These are phyloP conservation scores for Bothriochloa decipiens DNA, from an alignment of 176 grass and related monocot genomes.

Conservation along the genomic window DNA sequence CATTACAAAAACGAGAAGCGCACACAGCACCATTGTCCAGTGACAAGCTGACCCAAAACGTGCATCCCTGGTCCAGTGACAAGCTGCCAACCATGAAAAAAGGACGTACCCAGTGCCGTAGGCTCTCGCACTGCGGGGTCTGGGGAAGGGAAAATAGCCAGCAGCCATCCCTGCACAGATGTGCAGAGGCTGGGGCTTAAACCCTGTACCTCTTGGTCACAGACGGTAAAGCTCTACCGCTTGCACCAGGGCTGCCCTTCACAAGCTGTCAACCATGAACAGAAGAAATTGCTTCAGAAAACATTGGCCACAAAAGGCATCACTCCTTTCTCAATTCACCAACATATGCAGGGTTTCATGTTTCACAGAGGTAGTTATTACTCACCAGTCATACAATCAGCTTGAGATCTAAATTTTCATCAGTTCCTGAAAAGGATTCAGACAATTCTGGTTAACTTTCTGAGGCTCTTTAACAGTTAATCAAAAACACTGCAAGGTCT, in stretches of 20 bases:
- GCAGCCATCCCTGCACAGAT: too few species aligned
- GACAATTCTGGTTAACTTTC: not conserved
- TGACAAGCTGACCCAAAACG: conserved; percentile 3
- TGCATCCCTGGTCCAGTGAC: conserved; percentile 1
- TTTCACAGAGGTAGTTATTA: not conserved
- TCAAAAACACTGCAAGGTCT: not conserved
- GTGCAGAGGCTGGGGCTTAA: too few species aligned
- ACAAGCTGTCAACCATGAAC: too few species aligned
- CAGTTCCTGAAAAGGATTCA: conserved; percentile 50
- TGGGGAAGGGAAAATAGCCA: too few species aligned
- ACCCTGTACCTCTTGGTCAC: too few species aligned
- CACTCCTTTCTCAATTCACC: not conserved
- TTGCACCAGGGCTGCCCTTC: too few species aligned
- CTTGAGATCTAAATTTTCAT: conserved; percentile 52
- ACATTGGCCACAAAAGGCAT: not conserved
- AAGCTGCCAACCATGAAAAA: too few species aligned
- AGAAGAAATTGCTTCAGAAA: conserved; percentile 15
- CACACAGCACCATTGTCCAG: conserved; percentile 22
- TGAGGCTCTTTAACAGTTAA: not conserved
- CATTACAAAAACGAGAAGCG: conserved; percentile 42
- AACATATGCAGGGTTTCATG: not conserved
- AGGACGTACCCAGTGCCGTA: too few species aligned
- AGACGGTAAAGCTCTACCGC: too few species aligned
- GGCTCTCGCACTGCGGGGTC: too few species aligned
- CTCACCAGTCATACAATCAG: conserved; percentile 27